Percentiles rank a stretch among this genome's conserved stretches.
These are phyloP conservation scores for Agrocybe pediades DNA, from an alignment of 768 basidiomycete species.

Conservation along the genomic window DNA sequence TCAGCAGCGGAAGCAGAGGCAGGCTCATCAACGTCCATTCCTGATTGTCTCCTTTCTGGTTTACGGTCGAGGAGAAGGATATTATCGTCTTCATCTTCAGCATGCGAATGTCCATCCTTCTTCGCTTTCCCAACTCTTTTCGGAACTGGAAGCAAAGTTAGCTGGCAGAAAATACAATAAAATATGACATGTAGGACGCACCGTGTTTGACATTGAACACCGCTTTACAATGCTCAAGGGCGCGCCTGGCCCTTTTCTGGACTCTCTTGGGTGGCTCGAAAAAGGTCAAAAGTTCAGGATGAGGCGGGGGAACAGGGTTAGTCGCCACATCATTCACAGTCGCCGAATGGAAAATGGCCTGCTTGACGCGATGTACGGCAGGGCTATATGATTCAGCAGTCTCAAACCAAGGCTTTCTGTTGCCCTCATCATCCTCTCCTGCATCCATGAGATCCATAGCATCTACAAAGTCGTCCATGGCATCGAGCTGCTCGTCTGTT, in stretches of 20 bases:
- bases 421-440: conserved; percentile 75
- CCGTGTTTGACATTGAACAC: conserved; percentile 82
- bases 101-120: conserved; percentile 65
- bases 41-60: conserved; percentile 16
- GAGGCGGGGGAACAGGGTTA: conserved; percentile 82
- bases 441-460: conserved; percentile 84
- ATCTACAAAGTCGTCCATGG: conserved; percentile 89
- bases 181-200: conserved; percentile 13
- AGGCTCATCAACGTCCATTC: conserved; percentile 14
- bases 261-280: conserved; percentile 76
- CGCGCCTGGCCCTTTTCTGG: conserved; percentile 56
- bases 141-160: conserved; percentile 44
- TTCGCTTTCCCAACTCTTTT: conserved; percentile 58
- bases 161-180: no score
- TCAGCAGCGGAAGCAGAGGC: conserved; percentile 16
- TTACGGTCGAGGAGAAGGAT: conserved; percentile 60
- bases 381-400: conserved; percentile 83
- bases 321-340: conserved; percentile 71
- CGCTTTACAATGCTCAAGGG: conserved; percentile 62
- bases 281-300: conserved; percentile 83
- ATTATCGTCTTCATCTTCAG: conserved; percentile 60
- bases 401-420: conserved; percentile 74
- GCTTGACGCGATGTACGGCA: conserved; percentile 86
- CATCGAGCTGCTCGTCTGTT: conserved; percentile 70
- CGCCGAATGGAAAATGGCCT: conserved; percentile 90